Evolutionary conservation across 306 rosid genomes (phyloP).

Genomic region (Ormosia semicastrata): DNA sequence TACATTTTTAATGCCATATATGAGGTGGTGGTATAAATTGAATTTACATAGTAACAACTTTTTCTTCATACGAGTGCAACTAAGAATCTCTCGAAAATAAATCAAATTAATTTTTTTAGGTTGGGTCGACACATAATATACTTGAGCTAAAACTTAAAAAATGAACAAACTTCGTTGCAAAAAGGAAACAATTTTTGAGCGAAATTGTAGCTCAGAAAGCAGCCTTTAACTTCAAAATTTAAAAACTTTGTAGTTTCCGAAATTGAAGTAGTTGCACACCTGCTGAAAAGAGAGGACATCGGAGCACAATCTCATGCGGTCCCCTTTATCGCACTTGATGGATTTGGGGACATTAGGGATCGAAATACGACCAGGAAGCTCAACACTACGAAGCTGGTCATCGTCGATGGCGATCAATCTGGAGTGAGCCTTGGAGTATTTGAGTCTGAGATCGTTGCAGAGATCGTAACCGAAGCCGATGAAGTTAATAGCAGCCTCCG

Average conservation of each 20-base stretch:
- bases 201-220: no score
- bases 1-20: no score
- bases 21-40: no score
- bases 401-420: slow-evolving; percentile 52
- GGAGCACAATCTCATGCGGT: slow-evolving; percentile 68
- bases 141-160: background rate
- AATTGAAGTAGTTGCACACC: slow-evolving; percentile 27
- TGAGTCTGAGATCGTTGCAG: slow-evolving; percentile 61
- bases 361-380: slow-evolving; percentile 62
- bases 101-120: no score
- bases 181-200: background rate
- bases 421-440: slow-evolving; percentile 49
- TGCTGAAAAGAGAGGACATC: slow-evolving; percentile 82
- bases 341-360: slow-evolving; percentile 72
- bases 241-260: no score
- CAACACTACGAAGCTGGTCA: slow-evolving; percentile 37
- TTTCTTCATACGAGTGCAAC: no score
- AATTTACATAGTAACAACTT: no score
- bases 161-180: background rate
- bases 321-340: slow-evolving; percentile 82
- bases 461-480: slow-evolving; percentile 73
- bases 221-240: background rate
- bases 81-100: no score
- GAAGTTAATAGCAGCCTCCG: slow-evolving; percentile 46
- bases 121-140: background rate